Conservation (phyloP, 2,329 filamentous ascomycete species). For the Trichoderma semiorbis region DNA sequence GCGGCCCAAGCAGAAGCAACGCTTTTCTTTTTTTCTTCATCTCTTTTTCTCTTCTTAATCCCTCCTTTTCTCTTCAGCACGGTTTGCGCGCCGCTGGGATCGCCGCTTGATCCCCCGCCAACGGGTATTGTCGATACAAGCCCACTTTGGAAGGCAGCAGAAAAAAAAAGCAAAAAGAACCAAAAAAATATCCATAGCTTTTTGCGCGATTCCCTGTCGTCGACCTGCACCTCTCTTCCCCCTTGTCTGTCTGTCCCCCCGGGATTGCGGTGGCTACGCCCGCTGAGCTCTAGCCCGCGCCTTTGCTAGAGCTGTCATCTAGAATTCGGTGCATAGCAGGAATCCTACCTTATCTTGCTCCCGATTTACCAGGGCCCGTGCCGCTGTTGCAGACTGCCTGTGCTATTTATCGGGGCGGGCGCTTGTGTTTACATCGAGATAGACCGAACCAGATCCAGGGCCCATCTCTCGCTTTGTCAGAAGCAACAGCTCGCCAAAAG, state of each 20-base stretch:
- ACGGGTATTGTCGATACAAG: neutral
- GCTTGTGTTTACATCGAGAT: constrained; percentile 12
- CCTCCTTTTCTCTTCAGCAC: neutral
- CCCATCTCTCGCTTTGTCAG: neutral
- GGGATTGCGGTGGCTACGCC: constrained; percentile 9
- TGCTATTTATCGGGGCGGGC: neutral
- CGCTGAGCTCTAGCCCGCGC: constrained; percentile 1
- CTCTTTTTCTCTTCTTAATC: neutral
- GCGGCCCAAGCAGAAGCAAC: neutral
- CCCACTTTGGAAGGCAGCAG: neutral
- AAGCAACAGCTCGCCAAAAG: neutral
- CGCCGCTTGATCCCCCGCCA: neutral
- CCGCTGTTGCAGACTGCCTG: neutral
- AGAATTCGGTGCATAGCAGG: neutral
- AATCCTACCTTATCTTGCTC: constrained; percentile 5
- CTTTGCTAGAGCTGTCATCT: neutral
- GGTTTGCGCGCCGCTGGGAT: neutral
- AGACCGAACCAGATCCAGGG: constrained; percentile 1
- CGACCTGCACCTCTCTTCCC: neutral
- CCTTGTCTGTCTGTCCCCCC: neutral
- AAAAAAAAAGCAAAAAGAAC: neutral
- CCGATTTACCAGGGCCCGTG: constrained; percentile 1
- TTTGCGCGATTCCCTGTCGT: neutral
- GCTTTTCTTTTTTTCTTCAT: neutral
- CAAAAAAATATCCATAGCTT: neutral